Evolutionary conservation across 257 asterid species (phyloP).

Genomic region (Gynochthodes officinalis): DNA sequence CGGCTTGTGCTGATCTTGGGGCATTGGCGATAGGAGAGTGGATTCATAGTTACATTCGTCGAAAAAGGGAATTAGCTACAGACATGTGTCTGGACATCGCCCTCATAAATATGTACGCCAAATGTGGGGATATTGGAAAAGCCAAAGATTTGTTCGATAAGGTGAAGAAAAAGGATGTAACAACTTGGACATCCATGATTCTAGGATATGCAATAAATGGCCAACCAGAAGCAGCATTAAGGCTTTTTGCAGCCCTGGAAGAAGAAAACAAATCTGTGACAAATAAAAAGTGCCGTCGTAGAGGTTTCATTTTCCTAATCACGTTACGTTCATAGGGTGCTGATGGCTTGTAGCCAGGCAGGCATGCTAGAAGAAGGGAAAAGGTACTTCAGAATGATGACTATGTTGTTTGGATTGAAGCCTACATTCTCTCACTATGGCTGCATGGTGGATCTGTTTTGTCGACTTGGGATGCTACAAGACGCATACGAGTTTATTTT

Average conservation of each 20-base stretch:
- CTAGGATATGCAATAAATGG: conserved; percentile 33
- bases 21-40: conserved; percentile 18
- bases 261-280: conserved; percentile 3
- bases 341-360: conserved; percentile 25
- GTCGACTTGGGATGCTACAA: conserved; percentile 26
- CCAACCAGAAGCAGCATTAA: conserved; percentile 27
- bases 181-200: conserved; percentile 38
- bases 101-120: conserved; percentile 28
- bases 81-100: conserved; percentile 23
- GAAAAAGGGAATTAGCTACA: not conserved
- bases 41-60: conserved; percentile 20
- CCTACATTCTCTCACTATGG: conserved; percentile 30
- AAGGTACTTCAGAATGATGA: conserved; percentile 21
- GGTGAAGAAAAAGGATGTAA: conserved; percentile 21
- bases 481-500: conserved; percentile 29
- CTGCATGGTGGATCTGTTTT: conserved; percentile 32
- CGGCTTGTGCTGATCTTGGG: conserved; percentile 30
- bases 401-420: conserved; percentile 18
- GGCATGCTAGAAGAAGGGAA: conserved; percentile 31
- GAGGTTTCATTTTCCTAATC: not conserved
- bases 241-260: conserved; percentile 26
- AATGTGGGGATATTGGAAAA: conserved; percentile 29
- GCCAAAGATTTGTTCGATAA: conserved; percentile 24
- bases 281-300: not conserved
- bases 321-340: conserved; percentile 22